Conservation (phyloP, 257 asterid species). For the Jasminum sambac region DNA sequence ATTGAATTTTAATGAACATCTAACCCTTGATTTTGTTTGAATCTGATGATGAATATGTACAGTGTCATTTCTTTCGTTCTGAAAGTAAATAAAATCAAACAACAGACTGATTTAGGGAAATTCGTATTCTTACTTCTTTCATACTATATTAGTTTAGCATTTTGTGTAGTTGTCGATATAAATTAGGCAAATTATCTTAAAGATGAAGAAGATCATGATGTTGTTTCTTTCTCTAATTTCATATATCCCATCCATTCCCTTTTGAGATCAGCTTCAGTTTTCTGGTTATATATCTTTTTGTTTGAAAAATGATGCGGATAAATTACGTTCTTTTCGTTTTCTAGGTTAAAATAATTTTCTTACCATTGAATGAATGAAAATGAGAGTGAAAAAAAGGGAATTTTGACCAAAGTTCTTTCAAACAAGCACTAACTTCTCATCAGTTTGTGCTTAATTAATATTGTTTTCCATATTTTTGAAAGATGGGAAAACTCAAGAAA, state of each 20-base stretch:
- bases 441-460: neutral
- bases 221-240: neutral
- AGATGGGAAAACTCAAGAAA: conserved; percentile 32
- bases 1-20: too few relatives aligned
- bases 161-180: neutral
- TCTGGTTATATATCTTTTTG: neutral
- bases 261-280: neutral
- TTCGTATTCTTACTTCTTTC: neutral
- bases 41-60: neutral
- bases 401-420: too few relatives aligned
- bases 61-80: neutral
- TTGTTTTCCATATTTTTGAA: too few relatives aligned
- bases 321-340: neutral
- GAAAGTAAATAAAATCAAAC: neutral
- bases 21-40: too few relatives aligned
- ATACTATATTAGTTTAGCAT: neutral
- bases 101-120: conserved; percentile 33
- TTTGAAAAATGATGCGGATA: neutral
- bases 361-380: too few relatives aligned
- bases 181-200: neutral
- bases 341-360: too few relatives aligned
- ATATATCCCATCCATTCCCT: neutral
- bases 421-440: neutral
- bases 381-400: too few relatives aligned
- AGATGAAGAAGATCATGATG: neutral